Evolutionary conservation across 1,284 basidiomycete species (phyloP), one percentile per base, ranked within the genome.

Genomic region (Cerrena zonata): DNA sequence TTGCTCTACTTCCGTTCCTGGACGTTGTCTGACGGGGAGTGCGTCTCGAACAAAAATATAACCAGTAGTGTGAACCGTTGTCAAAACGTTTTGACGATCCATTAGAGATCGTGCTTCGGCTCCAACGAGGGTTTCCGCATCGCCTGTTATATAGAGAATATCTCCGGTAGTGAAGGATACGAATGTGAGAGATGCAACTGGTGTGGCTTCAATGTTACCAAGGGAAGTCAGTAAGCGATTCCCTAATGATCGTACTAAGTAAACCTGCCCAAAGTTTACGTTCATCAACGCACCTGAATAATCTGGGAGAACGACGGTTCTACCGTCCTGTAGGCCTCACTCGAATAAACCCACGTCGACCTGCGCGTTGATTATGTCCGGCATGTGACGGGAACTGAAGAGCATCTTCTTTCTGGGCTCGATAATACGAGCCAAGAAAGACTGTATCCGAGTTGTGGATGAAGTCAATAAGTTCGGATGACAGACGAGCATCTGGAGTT

Each of bases 291-390:
- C 62, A 77, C 82, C 82, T 34, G 79, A 80, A 55, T 74, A 84
- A 58, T 86, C 81, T 0, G 83, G 83, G 18, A 85, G 56, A 4
- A 80, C 71, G 10, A 84, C 54, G 0, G 79, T 84, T 24, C 75
- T 69, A 2, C 74, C 73, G 56, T 84, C 77, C 2, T 70, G n/a
- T 72, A 1, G 73, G 75, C n/a, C 67, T 64, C 4, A 83, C 76
- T 15, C 82, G 78, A 2, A 79, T 66, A 57, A 82, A 84, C 0
- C 83, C 82, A n/a, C 73, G 70, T 38, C 69, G 66, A 1, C 83
- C 84, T 4, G 78, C 80, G 2, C 83, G 78, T 36, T 82, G 77
- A 54, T 85, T 86, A 69, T 79, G 79, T 19, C 81, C 83, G 10
- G 82, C 60, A 57, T 84, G 81, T 1, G 82, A 82, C 0, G 78